Percentiles rank a stretch among this genome's conserved stretches.
Evolutionary conservation across 208 protist genomes (phyloP).

Genomic region (Leishmania arabica): DNA sequence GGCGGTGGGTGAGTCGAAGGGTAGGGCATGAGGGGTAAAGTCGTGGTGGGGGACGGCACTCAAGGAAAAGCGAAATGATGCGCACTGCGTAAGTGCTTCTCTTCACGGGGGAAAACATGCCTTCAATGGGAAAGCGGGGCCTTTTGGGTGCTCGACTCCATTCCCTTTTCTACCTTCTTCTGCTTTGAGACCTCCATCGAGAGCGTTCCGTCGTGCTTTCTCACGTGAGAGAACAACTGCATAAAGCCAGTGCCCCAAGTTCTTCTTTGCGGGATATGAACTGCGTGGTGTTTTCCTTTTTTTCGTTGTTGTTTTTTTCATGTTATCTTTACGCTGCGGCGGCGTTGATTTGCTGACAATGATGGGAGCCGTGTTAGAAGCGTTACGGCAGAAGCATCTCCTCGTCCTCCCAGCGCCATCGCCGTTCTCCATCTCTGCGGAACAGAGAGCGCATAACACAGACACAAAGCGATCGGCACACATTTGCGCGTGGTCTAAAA

Average conservation of each 20-base stretch:
- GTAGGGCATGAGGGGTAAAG: not conserved
- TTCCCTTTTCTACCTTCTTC: not conserved
- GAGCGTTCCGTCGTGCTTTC: not conserved
- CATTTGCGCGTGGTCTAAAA: not conserved
- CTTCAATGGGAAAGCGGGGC: not conserved
- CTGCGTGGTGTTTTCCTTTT: not conserved
- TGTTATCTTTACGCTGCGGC: not conserved
- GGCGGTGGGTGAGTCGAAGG: not conserved
- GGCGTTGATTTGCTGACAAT: not conserved
- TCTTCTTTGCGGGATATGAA: not conserved
- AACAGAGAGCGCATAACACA: not conserved
- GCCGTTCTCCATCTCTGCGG: not conserved
- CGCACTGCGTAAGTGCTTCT: not conserved
- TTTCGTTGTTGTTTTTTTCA: not conserved
- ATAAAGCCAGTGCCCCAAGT: not conserved
- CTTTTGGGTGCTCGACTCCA: not conserved
- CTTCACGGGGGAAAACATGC: not conserved
- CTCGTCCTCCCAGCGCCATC: not conserved
- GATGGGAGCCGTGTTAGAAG: not conserved
- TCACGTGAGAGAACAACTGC: not conserved
- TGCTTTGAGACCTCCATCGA: not conserved
- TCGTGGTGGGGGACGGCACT: not conserved
- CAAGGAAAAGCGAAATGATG: not conserved
- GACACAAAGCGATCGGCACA: not conserved
- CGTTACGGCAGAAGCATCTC: not conserved